A percentile compares a stretch with the other conserved stretches of the same genome.
These are phyloP conservation scores for Xylaria longipes DNA, from an alignment of 495 filamentous ascomycete species.

Conservation along the genomic window DNA sequence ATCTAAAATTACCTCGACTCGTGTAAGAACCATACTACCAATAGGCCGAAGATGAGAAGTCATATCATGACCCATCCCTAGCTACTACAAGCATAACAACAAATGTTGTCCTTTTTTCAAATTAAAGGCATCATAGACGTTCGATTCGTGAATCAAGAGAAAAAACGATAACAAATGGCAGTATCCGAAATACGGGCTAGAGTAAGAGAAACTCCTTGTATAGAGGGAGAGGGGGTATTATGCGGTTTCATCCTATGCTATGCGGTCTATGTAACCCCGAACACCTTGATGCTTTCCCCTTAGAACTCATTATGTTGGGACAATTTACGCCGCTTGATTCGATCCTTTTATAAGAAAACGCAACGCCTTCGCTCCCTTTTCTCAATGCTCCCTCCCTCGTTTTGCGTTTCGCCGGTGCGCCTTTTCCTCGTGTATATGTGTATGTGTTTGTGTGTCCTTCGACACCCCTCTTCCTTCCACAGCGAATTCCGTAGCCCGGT, in stretches of 20 bases:
- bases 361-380: slow-evolving; percentile 7
- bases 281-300: background rate
- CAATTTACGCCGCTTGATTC: slow-evolving; percentile 1
- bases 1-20: background rate
- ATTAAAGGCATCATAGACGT: background rate
- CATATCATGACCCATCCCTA: too few species aligned
- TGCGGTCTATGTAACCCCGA: slow-evolving; percentile 1
- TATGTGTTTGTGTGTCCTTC: background rate
- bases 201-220: background rate
- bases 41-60: background rate
- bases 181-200: background rate
- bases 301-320: background rate
- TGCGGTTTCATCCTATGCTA: background rate
- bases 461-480: background rate
- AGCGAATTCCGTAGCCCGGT: background rate
- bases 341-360: background rate
- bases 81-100: too few species aligned
- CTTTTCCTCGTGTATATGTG: background rate
- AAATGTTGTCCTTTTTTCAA: too few species aligned
- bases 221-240: slow-evolving; percentile 15
- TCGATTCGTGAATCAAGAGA: background rate
- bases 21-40: background rate
- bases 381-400: background rate
- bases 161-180: background rate
- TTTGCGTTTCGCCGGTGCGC: slow-evolving; percentile 8